Conservation (phyloP, 108 stramenopile genomes). For the Cyclostephanos tholiformis region DNA sequence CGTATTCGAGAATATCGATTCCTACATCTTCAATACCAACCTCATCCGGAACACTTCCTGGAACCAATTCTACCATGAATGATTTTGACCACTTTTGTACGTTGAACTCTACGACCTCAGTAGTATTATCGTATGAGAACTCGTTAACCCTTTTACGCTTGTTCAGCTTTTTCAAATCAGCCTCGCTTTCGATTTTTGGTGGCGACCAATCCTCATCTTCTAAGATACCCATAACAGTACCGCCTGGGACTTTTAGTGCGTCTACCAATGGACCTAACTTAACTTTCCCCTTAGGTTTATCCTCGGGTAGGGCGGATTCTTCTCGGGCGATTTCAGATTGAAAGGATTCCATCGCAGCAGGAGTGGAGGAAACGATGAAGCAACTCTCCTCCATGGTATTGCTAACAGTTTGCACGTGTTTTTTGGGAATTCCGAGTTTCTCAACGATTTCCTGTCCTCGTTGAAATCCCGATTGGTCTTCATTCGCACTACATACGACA, state of each 20-base stretch:
- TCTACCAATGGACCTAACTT: conserved; percentile 40
- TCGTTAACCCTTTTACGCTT: conserved; percentile 3
- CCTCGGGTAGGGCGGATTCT: neutral
- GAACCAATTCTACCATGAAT: conserved; percentile 34
- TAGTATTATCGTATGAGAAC: conserved; percentile 13
- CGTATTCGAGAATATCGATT: conserved; percentile 19
- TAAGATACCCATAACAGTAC: conserved; percentile 19
- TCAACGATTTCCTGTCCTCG: conserved; percentile 16
- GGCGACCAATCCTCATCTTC: conserved; percentile 28
- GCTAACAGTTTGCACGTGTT: conserved; percentile 24
- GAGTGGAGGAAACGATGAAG: conserved; percentile 29
- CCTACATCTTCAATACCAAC: conserved; percentile 2
- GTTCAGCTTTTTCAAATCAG: conserved; percentile 1
- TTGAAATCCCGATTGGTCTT: conserved; percentile 26
- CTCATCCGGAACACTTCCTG: conserved; percentile 13
- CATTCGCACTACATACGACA: conserved; percentile 29
- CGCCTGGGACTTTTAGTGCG: conserved; percentile 36
- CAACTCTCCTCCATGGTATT: conserved; percentile 45
- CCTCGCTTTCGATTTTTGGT: neutral
- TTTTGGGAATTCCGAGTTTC: conserved; percentile 12
- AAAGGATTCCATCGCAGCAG: conserved; percentile 9
- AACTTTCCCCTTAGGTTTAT: conserved; percentile 5
- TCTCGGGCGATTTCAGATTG: neutral
- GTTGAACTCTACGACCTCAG: neutral
- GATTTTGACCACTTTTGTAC: conserved; percentile 26